Conservation (phyloP, 495 filamentous ascomycete genomes). For the Immersiella caudata region DNA sequence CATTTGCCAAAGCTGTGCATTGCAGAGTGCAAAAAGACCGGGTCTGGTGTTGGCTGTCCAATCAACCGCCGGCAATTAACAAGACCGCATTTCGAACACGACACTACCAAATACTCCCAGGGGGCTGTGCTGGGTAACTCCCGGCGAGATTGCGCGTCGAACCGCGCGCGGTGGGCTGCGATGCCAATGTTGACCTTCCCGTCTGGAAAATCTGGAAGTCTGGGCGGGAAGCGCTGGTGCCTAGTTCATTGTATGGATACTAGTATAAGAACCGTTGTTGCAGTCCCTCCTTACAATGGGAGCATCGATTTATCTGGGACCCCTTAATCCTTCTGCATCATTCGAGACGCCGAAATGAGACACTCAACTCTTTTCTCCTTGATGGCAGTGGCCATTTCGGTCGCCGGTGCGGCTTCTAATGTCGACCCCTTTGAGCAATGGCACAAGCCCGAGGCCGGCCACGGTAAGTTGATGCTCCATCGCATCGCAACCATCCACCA, state of each 20-base stretch:
- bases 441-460: slow-evolving; percentile 16
- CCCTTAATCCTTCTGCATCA: too few species aligned
- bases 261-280: too few species aligned
- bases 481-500: too few species aligned
- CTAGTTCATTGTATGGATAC: too few species aligned
- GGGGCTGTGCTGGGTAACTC: neutral
- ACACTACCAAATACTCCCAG: slow-evolving; percentile 1
- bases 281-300: too few species aligned
- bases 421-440: slow-evolving; percentile 20
- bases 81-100: slow-evolving; percentile 15
- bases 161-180: neutral
- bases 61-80: slow-evolving; percentile 19
- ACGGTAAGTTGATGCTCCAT: slow-evolving; percentile 3
- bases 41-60: slow-evolving; percentile 5
- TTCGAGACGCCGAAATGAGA: slow-evolving; percentile 11
- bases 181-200: slow-evolving; percentile 10
- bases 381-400: slow-evolving; percentile 9
- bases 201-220: too few species aligned
- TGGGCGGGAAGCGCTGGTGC: too few species aligned
- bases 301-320: too few species aligned
- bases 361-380: slow-evolving; percentile 5
- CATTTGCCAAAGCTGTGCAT: neutral
- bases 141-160: slow-evolving; percentile 14
- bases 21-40: neutral
- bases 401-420: neutral